phyloP scores from a whole-genome alignment of 2,329 filamentous ascomycete species.

The Chaetomium olivaceum region DNA sequence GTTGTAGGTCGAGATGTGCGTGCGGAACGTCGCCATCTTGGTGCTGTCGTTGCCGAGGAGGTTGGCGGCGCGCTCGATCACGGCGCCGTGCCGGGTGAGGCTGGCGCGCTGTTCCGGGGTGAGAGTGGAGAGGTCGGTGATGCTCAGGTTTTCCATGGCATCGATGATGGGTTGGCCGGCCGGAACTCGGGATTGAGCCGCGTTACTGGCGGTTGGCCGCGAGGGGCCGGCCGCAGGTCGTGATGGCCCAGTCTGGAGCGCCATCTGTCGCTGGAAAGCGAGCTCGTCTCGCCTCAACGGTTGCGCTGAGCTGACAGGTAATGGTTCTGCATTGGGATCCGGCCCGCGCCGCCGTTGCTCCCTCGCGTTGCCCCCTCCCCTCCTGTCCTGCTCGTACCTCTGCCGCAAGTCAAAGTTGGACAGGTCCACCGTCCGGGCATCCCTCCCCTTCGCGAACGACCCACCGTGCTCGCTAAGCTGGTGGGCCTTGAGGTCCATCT shows the following conservation, averaged over 20 bases:
- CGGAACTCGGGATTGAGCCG: slow-evolving; percentile 21
- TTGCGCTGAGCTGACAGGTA: slow-evolving; percentile 75
- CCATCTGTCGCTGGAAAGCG: slow-evolving; percentile 88
- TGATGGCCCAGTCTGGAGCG: slow-evolving; percentile 67
- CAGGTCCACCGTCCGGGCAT: slow-evolving; percentile 83
- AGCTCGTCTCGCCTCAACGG: slow-evolving; percentile 82
- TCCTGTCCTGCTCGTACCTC: slow-evolving; percentile 65
- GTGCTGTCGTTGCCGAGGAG: slow-evolving; percentile 74
- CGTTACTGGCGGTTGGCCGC: slow-evolving; percentile 8
- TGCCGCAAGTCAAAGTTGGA: slow-evolving; percentile 79
- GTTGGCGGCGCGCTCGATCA: slow-evolving; percentile 80
- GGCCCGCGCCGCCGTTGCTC: slow-evolving; percentile 63
- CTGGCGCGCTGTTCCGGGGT: slow-evolving; percentile 80
- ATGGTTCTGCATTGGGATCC: slow-evolving; percentile 81
- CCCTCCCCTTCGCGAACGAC: slow-evolving; percentile 78
- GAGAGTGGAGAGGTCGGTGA: slow-evolving; percentile 54
- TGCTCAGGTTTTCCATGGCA: slow-evolving; percentile 53
- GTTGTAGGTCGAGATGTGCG: slow-evolving; percentile 76
- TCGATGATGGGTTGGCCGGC: slow-evolving; percentile 34
- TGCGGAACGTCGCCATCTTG: slow-evolving; percentile 78
- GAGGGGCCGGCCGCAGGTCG: slow-evolving; percentile 36
- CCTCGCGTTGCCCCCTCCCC: slow-evolving; percentile 47
- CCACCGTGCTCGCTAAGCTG: slow-evolving; percentile 81
- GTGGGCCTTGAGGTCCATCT: slow-evolving; percentile 93
- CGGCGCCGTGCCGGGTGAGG: slow-evolving; percentile 75